Evolutionary conservation across 2,329 filamentous ascomycete species (phyloP), one percentile per base, ranked within the genome.

Genomic region (Aureobasidium uvarum): DNA sequence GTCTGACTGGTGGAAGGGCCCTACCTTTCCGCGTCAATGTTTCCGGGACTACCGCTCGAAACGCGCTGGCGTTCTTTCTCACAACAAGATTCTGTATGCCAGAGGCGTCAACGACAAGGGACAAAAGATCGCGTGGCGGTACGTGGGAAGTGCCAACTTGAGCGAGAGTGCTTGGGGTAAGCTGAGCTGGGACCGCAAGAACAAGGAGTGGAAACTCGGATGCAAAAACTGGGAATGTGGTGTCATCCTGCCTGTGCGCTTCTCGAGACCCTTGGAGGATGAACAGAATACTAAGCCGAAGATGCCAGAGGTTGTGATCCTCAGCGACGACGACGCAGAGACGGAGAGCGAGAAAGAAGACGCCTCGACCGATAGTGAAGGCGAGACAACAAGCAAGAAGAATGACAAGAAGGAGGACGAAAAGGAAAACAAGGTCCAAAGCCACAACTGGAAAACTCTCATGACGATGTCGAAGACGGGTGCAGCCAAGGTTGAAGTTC

Each of bases 221-320:
- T 92, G 90, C 76, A 87, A 90, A 64, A 99, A 98, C 75, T 98
- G 94, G 93, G 95, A 98, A 78, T 96, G 92, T 73, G 95, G 95
- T 41, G 90, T 99, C 1, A 71, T 98, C 28, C 75, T 97, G 46
- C 86, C 88, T 11, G 80, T 90, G 18, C 46, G 33, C 10, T 36
- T 36, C 33, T 36, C 13, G 33, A 13, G 33, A 7, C 36, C 25
- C 6, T 33, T 25, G 18, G 16, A 45, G 23, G 31, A 38, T 8
- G 28, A 46, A 5, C 23, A 46, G 28, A n/a, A 20, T 39, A 23
- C 23, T 2, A 25, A 31, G 1, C 10, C 25, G 13, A 23, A 48
- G 23, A 20, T 20, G 33, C 20, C 45, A 7, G 58, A 62, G 36
- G 56, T 64, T 5, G 59, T 51, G 16, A 60, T 55, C 5, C 31